Conservation (phyloP, 306 rosid species). For the Arachis hypogaea region DNA sequence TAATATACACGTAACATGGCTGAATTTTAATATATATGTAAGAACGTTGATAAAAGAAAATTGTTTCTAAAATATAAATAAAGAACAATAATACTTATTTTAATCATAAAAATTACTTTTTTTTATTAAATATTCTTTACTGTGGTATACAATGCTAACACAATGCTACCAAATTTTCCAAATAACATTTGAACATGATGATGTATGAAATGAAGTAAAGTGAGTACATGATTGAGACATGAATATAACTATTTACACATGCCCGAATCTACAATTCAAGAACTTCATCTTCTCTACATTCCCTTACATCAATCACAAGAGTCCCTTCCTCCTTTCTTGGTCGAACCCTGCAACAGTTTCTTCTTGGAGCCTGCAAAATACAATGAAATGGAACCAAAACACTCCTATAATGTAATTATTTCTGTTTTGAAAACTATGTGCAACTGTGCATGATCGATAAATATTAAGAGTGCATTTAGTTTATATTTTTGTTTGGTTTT, state of each 20-base stretch:
- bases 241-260: slow-evolving; percentile 1
- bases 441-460: neutral
- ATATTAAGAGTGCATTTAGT: neutral
- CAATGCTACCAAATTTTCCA: neutral
- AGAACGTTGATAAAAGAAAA: too few species aligned
- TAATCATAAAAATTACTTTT: too few species aligned
- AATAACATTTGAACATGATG: neutral
- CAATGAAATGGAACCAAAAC: slow-evolving; percentile 6
- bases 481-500: too few species aligned
- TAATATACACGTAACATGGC: too few species aligned
- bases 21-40: too few species aligned
- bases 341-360: slow-evolving; percentile 63
- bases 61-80: too few species aligned
- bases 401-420: neutral
- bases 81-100: too few species aligned
- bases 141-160: neutral
- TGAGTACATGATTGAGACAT: neutral
- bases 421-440: neutral
- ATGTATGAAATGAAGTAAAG: neutral
- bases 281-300: slow-evolving; percentile 57
- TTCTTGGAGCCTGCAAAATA: slow-evolving; percentile 61
- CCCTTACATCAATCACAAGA: slow-evolving; percentile 56
- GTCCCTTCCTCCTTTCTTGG: slow-evolving; percentile 39
- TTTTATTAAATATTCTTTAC: too few species aligned
- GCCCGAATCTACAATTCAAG: slow-evolving; percentile 18